These are phyloP conservation scores for Lineolata rhizophorae DNA, from an alignment of 495 filamentous ascomycete species.

Conservation along the genomic window DNA sequence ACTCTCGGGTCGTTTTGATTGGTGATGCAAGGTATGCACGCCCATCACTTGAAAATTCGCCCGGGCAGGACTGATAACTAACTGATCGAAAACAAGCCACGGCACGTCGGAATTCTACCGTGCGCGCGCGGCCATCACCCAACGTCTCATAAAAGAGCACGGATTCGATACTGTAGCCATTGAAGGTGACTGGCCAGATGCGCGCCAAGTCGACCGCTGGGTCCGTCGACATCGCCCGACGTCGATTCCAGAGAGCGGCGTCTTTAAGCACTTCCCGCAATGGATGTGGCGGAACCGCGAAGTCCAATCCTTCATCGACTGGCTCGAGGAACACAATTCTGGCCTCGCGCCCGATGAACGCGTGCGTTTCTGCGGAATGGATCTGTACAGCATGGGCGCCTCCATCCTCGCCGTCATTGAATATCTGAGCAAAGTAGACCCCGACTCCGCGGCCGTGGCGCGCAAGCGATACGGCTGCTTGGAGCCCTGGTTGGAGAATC, in stretches of 20 bases:
- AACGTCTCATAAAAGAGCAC: conserved; percentile 28
- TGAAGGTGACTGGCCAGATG: conserved; percentile 39
- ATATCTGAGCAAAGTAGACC: conserved; percentile 29
- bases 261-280: conserved; percentile 32
- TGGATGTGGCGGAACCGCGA: conserved; percentile 43
- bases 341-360: conserved; percentile 14
- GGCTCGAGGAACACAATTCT: conserved; percentile 27
- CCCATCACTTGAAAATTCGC: background rate
- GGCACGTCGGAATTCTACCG: conserved; percentile 38
- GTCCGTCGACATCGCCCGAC: conserved; percentile 23
- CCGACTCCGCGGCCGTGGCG: conserved; percentile 23
- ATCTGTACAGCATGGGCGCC: conserved; percentile 31
- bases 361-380: conserved; percentile 30
- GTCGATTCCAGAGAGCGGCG: conserved; percentile 13
- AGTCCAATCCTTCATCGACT: conserved; percentile 33
- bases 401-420: conserved; percentile 29
- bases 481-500: conserved; percentile 29
- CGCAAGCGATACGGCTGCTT: conserved; percentile 25
- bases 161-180: conserved; percentile 33
- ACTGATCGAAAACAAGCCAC: no score
- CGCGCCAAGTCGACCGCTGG: conserved; percentile 33
- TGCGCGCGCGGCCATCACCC: conserved; percentile 31
- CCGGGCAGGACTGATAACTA: no score
- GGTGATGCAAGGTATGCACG: conserved; percentile 23
- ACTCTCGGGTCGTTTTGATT: conserved; percentile 27